Percentiles rank a stretch among this genome's conserved stretches.
These are phyloP conservation scores for Lolium perenne DNA, from an alignment of 176 grass and related monocot genomes.

Conservation along the genomic window DNA sequence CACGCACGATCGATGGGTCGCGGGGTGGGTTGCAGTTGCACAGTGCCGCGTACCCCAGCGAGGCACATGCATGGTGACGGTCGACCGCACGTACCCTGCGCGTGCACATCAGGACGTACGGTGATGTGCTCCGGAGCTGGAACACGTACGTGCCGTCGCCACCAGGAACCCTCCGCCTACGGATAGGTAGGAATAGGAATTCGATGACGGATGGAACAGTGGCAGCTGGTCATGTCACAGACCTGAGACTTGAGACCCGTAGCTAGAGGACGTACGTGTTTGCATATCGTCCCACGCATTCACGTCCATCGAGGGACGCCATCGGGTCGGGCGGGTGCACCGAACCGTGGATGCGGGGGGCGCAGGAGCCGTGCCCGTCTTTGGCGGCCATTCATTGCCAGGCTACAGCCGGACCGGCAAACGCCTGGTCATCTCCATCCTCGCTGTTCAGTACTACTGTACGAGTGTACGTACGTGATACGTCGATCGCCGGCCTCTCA, in stretches of 20 bases:
- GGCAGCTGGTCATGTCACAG: background rate
- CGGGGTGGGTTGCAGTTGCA: too few relatives aligned
- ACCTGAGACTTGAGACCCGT: background rate
- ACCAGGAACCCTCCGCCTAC: conserved; percentile 7
- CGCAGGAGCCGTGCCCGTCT: background rate
- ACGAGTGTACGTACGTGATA: background rate
- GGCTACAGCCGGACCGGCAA: background rate
- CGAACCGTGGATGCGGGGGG: background rate
- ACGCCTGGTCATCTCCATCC: conserved; percentile 19
- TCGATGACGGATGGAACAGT: background rate
- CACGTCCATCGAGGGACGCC: conserved; percentile 4
- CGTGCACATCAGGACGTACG: background rate
- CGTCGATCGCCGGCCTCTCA: too few relatives aligned
- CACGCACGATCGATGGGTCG: too few relatives aligned
- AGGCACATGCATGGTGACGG: conserved; percentile 17
- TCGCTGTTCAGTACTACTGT: background rate
- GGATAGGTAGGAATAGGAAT: background rate
- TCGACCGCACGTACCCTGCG: background rate
- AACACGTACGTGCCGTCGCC: conserved; percentile 38
- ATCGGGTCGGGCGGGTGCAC: conserved; percentile 18
- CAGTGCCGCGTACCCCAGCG: conserved; percentile 26
- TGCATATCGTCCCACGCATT: conserved; percentile 9
- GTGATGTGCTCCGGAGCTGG: conserved; percentile 17
- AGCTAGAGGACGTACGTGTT: background rate
- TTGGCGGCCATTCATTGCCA: background rate